Conservation (phyloP, 2,329 filamentous ascomycete genomes). For the Penicillium psychrosexuale region DNA sequence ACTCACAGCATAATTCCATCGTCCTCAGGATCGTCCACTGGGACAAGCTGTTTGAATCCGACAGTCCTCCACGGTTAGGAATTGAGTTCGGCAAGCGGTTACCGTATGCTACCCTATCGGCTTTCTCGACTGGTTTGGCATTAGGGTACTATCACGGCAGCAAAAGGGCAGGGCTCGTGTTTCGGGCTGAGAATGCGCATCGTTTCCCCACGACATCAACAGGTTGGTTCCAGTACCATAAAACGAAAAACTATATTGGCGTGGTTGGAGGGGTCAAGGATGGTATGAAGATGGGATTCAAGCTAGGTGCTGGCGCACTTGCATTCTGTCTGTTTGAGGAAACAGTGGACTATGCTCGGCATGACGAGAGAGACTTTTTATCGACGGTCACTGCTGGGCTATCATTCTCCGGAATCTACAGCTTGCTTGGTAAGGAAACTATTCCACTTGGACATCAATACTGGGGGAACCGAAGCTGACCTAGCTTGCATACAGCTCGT, state of each 20-base stretch:
- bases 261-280: slow-evolving; percentile 75
- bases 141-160: slow-evolving; percentile 72
- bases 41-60: slow-evolving; percentile 39
- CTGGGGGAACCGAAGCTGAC: slow-evolving; percentile 10
- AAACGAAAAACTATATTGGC: slow-evolving; percentile 90
- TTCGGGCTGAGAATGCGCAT: slow-evolving; percentile 94
- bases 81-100: slow-evolving; percentile 65
- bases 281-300: slow-evolving; percentile 69
- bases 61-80: slow-evolving; percentile 50
- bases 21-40: slow-evolving; percentile 33
- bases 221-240: slow-evolving; percentile 99
- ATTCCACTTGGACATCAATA: slow-evolving; percentile 1
- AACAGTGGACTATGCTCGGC: slow-evolving; percentile 67
- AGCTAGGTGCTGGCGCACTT: slow-evolving; percentile 68
- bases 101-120: slow-evolving; percentile 59
- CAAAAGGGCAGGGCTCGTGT: slow-evolving; percentile 72
- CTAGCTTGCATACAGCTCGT: slow-evolving; percentile 54
- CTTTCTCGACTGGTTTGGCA: slow-evolving; percentile 65
- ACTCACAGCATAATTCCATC: slow-evolving; percentile 18
- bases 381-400: slow-evolving; percentile 80
- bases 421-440: slow-evolving; percentile 68
- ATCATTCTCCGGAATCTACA: slow-evolving; percentile 81
- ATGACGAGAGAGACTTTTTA: slow-evolving; percentile 66
- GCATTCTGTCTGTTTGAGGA: slow-evolving; percentile 81
- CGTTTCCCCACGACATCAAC: slow-evolving; percentile 76